Conservation (phyloP, 2,329 filamentous ascomycete species). For the Trichoderma brevicompactum region DNA sequence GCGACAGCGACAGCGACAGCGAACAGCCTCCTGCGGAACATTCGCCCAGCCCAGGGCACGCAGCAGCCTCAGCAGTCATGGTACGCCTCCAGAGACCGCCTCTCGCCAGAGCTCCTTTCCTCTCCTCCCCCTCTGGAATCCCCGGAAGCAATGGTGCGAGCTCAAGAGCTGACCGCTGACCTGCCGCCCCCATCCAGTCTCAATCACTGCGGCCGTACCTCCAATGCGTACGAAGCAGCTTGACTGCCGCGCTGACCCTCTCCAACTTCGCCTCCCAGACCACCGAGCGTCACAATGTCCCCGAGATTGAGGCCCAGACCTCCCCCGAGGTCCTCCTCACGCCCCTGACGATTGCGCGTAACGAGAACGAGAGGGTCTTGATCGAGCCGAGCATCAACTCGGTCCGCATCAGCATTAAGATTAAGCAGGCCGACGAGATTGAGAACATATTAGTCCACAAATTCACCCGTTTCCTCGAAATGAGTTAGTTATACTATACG, state of each 20-base stretch:
- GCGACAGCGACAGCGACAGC: constrained; percentile 19
- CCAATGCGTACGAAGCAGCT: constrained; percentile 90
- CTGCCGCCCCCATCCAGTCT: constrained; percentile 59
- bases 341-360: constrained; percentile 80
- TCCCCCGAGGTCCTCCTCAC: constrained; percentile 94
- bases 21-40: constrained; percentile 21
- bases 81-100: background rate
- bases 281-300: constrained; percentile 96
- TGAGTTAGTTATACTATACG: too few relatives aligned
- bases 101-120: background rate
- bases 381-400: constrained; percentile 98
- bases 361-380: constrained; percentile 95
- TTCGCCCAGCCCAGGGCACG: constrained; percentile 18
- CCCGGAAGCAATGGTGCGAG: background rate
- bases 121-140: background rate
- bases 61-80: constrained; percentile 28
- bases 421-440: constrained; percentile 99
- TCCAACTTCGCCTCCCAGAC: constrained; percentile 98
- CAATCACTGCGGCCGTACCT: constrained; percentile 97
- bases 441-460: constrained; percentile 98
- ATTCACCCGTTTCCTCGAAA: constrained; percentile 84
- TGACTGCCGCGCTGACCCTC: constrained; percentile 84
- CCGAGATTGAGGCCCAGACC: constrained; percentile 90
- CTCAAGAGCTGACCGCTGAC: constrained; percentile 19
- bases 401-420: constrained; percentile 95